Evolutionary conservation across 345 rosid species (phyloP), one percentile per base, ranked within the genome.

Genomic region (Physaria fendleri): DNA sequence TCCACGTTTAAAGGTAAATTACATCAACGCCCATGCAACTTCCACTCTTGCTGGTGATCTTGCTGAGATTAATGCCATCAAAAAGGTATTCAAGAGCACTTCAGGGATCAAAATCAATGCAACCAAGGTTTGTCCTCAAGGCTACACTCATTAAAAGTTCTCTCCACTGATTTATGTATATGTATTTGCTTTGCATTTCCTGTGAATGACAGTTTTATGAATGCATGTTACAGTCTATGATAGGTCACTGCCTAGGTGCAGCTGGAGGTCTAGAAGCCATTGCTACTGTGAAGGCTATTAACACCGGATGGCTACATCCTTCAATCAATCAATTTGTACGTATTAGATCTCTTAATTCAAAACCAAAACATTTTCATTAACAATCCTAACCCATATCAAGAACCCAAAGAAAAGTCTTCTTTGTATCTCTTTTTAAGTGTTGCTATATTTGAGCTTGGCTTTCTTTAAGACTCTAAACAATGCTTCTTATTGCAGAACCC

Each of bases 211-310:
- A 11, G 16, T 40, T 48, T 24, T 17, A n/a, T n/a, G n/a, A n/a
- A n/a, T n/a, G n/a, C n/a, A n/a, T 45, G 44, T 47, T 62, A 54
- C 82, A 87, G 99, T 94, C 97, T 11, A 85, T 94, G 97, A 90
- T 94, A 51, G 99, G 99, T 50, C 99, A 94, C 72, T 85, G 97
- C 78, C 99, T 94, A 9, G 97, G 99, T 57, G 96, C 99, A 52
- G 87, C 97, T 25, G 96, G 99, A 53, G 99, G 97, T 56, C 63
- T 94, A 70, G 99, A 94, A 84, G 97, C 96, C 59, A 90, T 90
- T 48, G 99, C 96, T 34, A 72, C 81, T 1, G 79, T 84, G 56
- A 94, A 90, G 78, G 99, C 90, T 57, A 87, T 94, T 41, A 90
- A 44, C 62, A 87, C 96, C 10, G 96, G 99, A 74, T 94, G 97